Base-by-base conservation (phyloP, 345 rosid genomes). In the Salix purpurea region DNA sequence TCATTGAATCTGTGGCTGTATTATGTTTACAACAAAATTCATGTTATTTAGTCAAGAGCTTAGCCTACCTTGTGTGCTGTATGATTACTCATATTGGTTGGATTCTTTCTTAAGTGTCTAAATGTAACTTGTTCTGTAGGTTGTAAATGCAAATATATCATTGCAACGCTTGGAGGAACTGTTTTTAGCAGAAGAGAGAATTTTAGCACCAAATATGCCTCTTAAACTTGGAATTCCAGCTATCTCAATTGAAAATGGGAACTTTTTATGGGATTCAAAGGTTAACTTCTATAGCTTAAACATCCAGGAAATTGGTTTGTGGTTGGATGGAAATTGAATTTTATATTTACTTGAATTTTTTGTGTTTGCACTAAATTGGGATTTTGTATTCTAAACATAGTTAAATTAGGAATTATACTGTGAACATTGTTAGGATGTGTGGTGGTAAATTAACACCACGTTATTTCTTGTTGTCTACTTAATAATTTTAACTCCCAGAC, bases 191-290 rank as follows among this genome's bases (percentile, higher is more conserved):
- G 97, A 93, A 74, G 99, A 93, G 87, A 89, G 96, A 85, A 76
- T 83, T 85, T 85, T 96, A 72, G 80, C 79, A 58, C 90, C 87
- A 72, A 96, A 96, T 74, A 94, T 93, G 73, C 95, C 97, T 46
- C 89, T 88, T 85, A 88, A 88, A 73, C 90, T 86, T 32, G 93
- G 83, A 66, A 84, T 81, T 84, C 92, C 99, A 50, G 92, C 96
- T 75, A 85, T 96, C 79, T 92, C 94, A 54, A 93, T 96, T 19
- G 86, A 87, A 85, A 76, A 91, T 80, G 99, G 99, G 66, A 70
- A 75, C 73, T 96, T 93, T 83, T 93, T 94, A 64, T 96, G 99
- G 99, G 94, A 96, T 79, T 81, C 90, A 65, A 89, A 93, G 96
- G 98, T 93, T 61, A 42, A 36, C 30, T 42, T 54, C 72, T 48